Evolutionary conservation across 352 stramenopile species (phyloP), one percentile per base, ranked within the genome.

Genomic region (Globisporangium alternatum): DNA sequence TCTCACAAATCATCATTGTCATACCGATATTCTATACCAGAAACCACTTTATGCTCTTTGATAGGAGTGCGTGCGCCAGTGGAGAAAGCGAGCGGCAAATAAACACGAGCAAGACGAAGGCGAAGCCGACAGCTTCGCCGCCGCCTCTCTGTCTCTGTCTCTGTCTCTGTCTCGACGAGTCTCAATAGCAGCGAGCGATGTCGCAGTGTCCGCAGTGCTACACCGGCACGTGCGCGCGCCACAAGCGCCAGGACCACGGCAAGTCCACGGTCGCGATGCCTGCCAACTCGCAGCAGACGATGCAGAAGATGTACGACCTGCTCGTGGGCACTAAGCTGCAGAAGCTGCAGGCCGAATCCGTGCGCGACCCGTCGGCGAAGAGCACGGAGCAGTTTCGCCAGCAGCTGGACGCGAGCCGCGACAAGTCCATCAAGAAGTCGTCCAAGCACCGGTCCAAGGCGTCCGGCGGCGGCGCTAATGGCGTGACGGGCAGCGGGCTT

Each of bases 171-270:
- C 43, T 53, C 10, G 30, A n/a, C 48, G 12, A 12, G 12, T 54
- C 22, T 54, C 48, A n/a, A 28, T 35, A 28, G 13, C 28, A 25
- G 19, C 35, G 8, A 21, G 15, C 60, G 15, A 90, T 90, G 83
- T 74, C 83, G 49, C 83, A 88, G 63, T 92, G 83, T 64, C 83
- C 83, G 52, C 83, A 92, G 65, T 92, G 83, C 77, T 92, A 89
- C 70, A 92, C 83, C 15, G 78, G 83, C 12, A 92, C 81, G 43
- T 92, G 83, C 71, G 74, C 72, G 59, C 79, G 81, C 37, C 83
- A 92, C 68, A 57, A 56, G 45, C 64, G 57, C 2, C 83, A 92
- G 66, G 83, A 92, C 60, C 72, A 90, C 65, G 83, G 81, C 35
- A 80, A 80, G n/a, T 90, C 78, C 30, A 39, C 47, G 5, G 64